Base-by-base conservation (phyloP, 768 basidiomycete genomes). In the Russula compacta region DNA sequence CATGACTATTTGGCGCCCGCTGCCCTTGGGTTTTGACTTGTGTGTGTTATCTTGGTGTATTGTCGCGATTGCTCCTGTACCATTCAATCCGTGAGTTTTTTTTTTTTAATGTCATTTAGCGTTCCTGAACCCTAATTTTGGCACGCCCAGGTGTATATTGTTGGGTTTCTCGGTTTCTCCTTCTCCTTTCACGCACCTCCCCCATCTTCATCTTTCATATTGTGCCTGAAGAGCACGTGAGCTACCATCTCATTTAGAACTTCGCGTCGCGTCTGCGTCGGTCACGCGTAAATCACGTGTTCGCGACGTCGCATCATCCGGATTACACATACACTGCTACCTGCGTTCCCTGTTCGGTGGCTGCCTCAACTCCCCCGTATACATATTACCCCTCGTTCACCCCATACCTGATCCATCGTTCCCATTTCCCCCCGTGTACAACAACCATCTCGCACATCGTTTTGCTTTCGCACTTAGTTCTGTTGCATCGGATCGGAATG, bases 391-490 rank as follows among this genome's bases (percentile, higher is more conserved):
- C 17, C 29, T 36, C 38, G n/a, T n/a, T 9, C 32, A 38, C 43
- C 38, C 38, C 46, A 60, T 43, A 33, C 38, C 44, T 14, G 9
- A 21, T 36, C 2, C 29, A 53, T 38, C 21, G n/a, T 35, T 32
- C 15, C 35, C 48, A 44, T 29, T 53, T 39, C 33, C 29, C 11
- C 39, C 19, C 58, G 56, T 63, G 53, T 53, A 24, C 49, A 43
- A 24, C 49, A 43, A 47, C 47, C 36, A 49, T 43, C 56, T 58
- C 42, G 24, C 52, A 58, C 44, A 48, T 62, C 51, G 56, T 58
- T 53, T 58, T 54, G 61, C 57, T 63, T 49, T 63, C 61, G 57
- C 61, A 63, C 46, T 58, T 62, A 29, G 61, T 61, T 52, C 58
- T 62, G 61, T 63, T 32, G 46, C 56, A 58, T 43, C 40, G 46